phyloP scores from a whole-genome alignment of 177 flowering plant genomes.

The Vitis hybrid region DNA sequence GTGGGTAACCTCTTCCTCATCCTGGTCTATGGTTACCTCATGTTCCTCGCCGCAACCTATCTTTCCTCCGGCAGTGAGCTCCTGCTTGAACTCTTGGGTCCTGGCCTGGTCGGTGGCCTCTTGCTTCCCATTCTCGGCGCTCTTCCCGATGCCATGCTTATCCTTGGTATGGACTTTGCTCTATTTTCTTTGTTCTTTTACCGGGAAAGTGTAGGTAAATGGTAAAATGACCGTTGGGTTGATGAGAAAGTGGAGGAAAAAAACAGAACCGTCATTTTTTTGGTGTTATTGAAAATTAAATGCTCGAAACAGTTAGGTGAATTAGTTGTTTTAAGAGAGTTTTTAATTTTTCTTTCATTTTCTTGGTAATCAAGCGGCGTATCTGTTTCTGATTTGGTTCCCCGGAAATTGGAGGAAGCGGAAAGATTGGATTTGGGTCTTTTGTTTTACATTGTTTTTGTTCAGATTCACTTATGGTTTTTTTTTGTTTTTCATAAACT shows the following conservation, averaged over 20 bases:
- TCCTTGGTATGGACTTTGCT: slow-evolving; percentile 39
- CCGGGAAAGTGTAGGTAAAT: not conserved
- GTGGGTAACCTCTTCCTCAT: slow-evolving; percentile 69
- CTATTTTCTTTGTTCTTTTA: not conserved
- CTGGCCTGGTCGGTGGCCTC: slow-evolving; percentile 77
- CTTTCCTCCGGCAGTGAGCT: slow-evolving; percentile 75
- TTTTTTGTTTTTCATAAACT: too few relatives aligned
- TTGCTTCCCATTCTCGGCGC: slow-evolving; percentile 82
- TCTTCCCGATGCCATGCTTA: slow-evolving; percentile 81
- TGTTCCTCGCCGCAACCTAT: slow-evolving; percentile 60
- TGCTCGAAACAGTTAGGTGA: too few relatives aligned
- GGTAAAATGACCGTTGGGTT: not conserved
- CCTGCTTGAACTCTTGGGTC: slow-evolving; percentile 69
- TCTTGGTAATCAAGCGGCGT: not conserved
- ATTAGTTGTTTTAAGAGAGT: too few relatives aligned
- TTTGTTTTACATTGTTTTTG: too few relatives aligned
- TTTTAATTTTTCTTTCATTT: not conserved
- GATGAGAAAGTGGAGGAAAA: not conserved
- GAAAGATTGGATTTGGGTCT: too few relatives aligned
- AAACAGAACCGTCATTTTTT: not conserved
- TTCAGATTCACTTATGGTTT: too few relatives aligned
- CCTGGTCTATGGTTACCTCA: slow-evolving; percentile 60
- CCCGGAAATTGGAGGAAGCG: too few relatives aligned
- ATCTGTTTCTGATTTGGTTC: too few relatives aligned
- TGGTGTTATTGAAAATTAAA: too few relatives aligned